Base-by-base conservation (phyloP, 768 basidiomycete genomes). In the Ramaria sp. region DNA sequence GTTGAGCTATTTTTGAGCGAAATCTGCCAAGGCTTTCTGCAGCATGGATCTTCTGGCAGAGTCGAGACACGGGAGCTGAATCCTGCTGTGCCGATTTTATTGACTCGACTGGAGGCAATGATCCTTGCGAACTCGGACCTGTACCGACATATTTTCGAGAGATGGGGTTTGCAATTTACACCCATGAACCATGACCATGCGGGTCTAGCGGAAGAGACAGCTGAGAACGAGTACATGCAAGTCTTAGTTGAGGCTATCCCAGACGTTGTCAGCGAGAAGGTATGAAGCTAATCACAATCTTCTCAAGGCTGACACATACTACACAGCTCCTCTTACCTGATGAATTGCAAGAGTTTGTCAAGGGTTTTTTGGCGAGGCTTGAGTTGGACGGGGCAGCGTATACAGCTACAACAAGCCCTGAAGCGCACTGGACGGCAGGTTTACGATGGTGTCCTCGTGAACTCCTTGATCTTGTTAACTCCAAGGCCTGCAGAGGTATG, bases 401-500 rank as follows among this genome's bases (percentile, higher is more conserved):
- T 25, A 15, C 5, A 8, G 51, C 27, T 58, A 52, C 28, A 22
- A 25, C 27, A n/a, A 44, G 50, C 15, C 45, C 54, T 15, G 51
- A 55, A 10, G 55, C 51, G 9, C 42, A 55, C 24, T 90, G 90
- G 91, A 68, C 86, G 62, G 78, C 76, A 62, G 82, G 81, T 43
- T 65, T 94, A 38, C 79, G 88, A 24, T 82, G 78, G 75, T 93
- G 88, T 65, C 96, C 96, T n/a, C 75, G 73, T 49, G 81, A 78
- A 52, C 72, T 98, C 50, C 67, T 93, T 13, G 88, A 93, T 34
- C 69, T 99, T 58, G 73, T 91, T 61, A 94, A 97, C 66, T 96
- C 93, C 9, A 94, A 91, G 69, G 96, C 96, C 22, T 99, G 96
- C 64, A 75, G 96, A 71, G 94, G 95, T 85, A 64, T 60, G 76